Base-by-base conservation (phyloP, 139 green algal species). In the Picochlorum sp. region DNA sequence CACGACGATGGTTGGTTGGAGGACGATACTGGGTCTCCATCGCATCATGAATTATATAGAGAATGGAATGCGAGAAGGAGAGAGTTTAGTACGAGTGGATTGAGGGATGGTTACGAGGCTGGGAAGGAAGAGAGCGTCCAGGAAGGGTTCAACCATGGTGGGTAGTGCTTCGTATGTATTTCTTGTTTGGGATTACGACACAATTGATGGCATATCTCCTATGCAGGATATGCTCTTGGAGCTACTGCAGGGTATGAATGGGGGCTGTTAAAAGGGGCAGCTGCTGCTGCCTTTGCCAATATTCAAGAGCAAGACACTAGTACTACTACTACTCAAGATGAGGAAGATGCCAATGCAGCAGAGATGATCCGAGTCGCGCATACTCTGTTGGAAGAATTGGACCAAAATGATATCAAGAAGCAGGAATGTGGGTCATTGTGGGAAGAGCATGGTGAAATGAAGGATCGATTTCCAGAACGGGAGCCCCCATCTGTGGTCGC, bases 101-200 rank as follows among this genome's bases (percentile, higher is more conserved):
- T 68, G 15, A 37, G 65, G 2, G 71, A 78, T 41, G 71, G 71
- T 2, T 45, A 72, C 11, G 65, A 78, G 41, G 71, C 60, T 14
- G 71, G 71, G 21, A 73, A 78, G 54, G 38, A 78, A 11, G 59
- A 73, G 18, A 66, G 65, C 32, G 65, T 72, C 47, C 71, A 78
- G 49, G 38, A 61, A 16, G 71, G 71, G 5, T 78, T 78, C 16
- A 21, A 78, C 26, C 13, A 58, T 65, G 71, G 71, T 60, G 28
- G 4, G 64, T 63, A 11, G 7, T 45, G 28, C 28, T 30, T 5
- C 28, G 28, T 0, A 30, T 30, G 28, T 30, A 30, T 30, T 30
- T 30, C 28, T 30, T 30, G 4, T 20, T 20, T 51, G 15, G 45
- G 16, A 1, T 18, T 15, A 51, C 16, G 14, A 2, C 16, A 20